Base-by-base conservation (phyloP, 192 early-diverging fungal species). In the Pilobolus umbonatus region DNA sequence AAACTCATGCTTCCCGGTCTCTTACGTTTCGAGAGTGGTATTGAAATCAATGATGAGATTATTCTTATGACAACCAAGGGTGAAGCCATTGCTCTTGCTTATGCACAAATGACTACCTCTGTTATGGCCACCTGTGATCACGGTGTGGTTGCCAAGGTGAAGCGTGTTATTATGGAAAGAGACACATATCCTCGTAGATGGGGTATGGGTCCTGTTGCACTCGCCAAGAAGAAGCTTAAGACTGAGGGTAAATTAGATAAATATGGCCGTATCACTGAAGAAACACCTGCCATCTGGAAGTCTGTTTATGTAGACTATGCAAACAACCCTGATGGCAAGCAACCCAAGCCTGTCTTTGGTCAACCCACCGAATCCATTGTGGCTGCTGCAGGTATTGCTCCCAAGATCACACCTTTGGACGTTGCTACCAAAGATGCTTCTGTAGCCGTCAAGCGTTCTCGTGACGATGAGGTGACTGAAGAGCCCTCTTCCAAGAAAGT, bases 61-160 rank as follows among this genome's bases (percentile, higher is more conserved):
- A 93, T 99, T 22, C 76, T 99, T 62, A 99, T 99, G 91, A 93
- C 96, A 40, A 99, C 96, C 72, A 99, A 99, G 85, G 96, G 96
- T 59, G 96, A 99, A 71, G 96, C 96, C 32, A 96, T 99, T 64
- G 96, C 96, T 15, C 78, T 99, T n/a, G 95, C 86, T 50, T 91
- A 94, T 69, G 95, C 95, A 10, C 86, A 90, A 72, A 99, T 99
- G 96, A 92, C 88, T 36, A 99, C 96, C 1, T 88, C 93, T 25
- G 93, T 95, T 43, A 95, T 99, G 95, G 93, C 71, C 32, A 73
- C 71, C 10, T 73, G 71, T 12, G 71, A 73, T 36, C 71, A 73
- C 39, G 71, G 71, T 46, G 94, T 97, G 10, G 94, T 99, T 55
- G 94, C 96, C 67, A 96, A 96, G 83, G 96, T 99, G 70, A 99